Evolutionary conservation across 495 filamentous ascomycete species (phyloP).

Genomic region (Xylaria curta): DNA sequence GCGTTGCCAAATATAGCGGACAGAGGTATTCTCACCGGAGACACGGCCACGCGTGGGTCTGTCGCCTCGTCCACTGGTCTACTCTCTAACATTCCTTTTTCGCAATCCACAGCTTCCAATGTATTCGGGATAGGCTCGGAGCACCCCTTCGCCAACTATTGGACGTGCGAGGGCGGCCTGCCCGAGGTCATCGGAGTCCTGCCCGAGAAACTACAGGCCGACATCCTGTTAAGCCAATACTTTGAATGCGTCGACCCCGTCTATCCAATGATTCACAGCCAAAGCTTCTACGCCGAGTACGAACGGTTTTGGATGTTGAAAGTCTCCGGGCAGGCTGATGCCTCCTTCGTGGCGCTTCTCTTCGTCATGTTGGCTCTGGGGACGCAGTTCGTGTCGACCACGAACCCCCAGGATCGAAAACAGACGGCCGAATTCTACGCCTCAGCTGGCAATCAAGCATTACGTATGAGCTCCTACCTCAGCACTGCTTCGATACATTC

Average conservation of each 20-base stretch:
- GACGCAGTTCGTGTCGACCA: conserved; percentile 70
- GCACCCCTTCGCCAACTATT: conserved; percentile 77
- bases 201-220: conserved; percentile 72
- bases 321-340: conserved; percentile 61
- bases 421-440: conserved; percentile 79
- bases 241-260: conserved; percentile 77
- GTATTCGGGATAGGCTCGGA: conserved; percentile 72
- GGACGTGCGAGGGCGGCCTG: conserved; percentile 74
- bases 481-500: conserved; percentile 69
- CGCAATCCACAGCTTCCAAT: conserved; percentile 65
- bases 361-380: conserved; percentile 75
- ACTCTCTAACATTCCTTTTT: conserved; percentile 71
- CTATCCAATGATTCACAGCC: conserved; percentile 73
- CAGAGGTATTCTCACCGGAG: conserved; percentile 46
- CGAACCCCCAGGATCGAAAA: conserved; percentile 60
- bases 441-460: conserved; percentile 71
- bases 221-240: conserved; percentile 71
- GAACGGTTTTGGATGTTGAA: conserved; percentile 70
- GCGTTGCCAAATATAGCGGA: conserved; percentile 56
- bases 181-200: conserved; percentile 73
- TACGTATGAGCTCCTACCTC: conserved; percentile 71
- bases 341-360: conserved; percentile 66
- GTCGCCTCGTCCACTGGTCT: conserved; percentile 62
- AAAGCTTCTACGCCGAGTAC: conserved; percentile 72
- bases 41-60: conserved; percentile 46